phyloP scores from a whole-genome alignment of 1,284 basidiomycete species.

The Chiua sp. region DNA sequence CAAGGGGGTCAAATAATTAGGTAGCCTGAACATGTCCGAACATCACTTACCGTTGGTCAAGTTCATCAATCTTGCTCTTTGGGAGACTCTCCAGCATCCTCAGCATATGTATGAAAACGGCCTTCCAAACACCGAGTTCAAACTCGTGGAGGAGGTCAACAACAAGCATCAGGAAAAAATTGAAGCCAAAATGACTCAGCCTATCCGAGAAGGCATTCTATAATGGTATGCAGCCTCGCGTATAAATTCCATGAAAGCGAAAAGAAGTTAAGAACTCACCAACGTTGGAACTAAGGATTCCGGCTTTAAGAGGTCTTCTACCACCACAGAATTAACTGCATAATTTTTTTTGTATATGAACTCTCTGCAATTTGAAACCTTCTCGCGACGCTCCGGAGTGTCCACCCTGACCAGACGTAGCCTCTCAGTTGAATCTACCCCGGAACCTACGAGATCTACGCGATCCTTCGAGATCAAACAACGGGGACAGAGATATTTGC shows the following conservation, averaged over 20 bases:
- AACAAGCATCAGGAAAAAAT: constrained; percentile 19
- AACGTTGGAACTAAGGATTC: constrained; percentile 6
- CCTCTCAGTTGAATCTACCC: not conserved
- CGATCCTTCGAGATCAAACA: constrained; percentile 26
- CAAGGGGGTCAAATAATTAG: not conserved
- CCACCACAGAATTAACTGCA: not conserved
- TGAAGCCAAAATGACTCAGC: constrained; percentile 2
- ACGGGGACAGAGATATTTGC: constrained; percentile 14
- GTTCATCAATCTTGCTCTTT: no score
- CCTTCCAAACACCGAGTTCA: constrained; percentile 23
- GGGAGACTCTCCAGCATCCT: not conserved
- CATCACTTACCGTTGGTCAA: not conserved
- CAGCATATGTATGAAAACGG: constrained; percentile 21
- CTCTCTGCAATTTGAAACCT: constrained; percentile 28
- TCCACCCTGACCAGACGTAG: constrained; percentile 19
- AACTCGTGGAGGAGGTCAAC: constrained; percentile 33
- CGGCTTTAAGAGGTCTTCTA: not conserved
- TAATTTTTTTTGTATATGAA: constrained; percentile 21
- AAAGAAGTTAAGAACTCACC: not conserved
- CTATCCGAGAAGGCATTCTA: constrained; percentile 12
- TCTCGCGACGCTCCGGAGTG: constrained; percentile 28
- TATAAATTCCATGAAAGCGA: no score
- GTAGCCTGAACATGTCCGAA: no score
- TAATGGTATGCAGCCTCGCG: no score
- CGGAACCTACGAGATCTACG: constrained; percentile 8